These are phyloP conservation scores for Phaeosphaeriaceae sp. DNA, from an alignment of 2,329 filamentous ascomycete genomes.

Conservation along the genomic window DNA sequence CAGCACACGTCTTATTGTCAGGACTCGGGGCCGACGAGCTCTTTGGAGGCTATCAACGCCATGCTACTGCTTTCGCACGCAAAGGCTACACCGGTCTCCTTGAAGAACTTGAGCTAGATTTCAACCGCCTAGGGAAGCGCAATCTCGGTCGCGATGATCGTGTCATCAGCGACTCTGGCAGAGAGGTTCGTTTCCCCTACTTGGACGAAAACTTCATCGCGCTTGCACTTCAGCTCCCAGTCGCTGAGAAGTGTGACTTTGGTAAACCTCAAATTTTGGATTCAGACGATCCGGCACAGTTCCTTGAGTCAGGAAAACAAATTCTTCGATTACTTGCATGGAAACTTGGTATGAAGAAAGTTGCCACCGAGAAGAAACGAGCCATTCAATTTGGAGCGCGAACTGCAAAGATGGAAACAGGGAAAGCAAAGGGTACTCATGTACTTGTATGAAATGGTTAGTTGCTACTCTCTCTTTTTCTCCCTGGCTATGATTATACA, in stretches of 20 bases:
- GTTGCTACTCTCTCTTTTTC: constrained; percentile 13
- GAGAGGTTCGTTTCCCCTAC: constrained; percentile 88
- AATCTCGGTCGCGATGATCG: constrained; percentile 95
- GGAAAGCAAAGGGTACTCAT: constrained; percentile 56
- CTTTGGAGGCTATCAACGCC: constrained; percentile 90
- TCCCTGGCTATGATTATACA: constrained; percentile 39
- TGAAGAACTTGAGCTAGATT: constrained; percentile 84
- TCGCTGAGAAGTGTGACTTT: constrained; percentile 90
- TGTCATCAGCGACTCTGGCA: constrained; percentile 86
- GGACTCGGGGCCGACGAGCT: constrained; percentile 95
- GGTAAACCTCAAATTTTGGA: constrained; percentile 44
- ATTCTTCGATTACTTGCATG: constrained; percentile 78
- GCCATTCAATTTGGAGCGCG: constrained; percentile 66
- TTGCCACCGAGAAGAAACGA: constrained; percentile 89
- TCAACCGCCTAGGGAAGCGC: constrained; percentile 84
- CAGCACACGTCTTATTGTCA: constrained; percentile 84
- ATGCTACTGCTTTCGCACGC: constrained; percentile 75
- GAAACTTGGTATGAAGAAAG: constrained; percentile 71
- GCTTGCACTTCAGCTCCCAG: constrained; percentile 76
- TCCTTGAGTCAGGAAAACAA: constrained; percentile 79
- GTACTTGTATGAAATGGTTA: constrained; percentile 44
- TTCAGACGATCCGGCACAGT: constrained; percentile 30
- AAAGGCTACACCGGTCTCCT: constrained; percentile 73
- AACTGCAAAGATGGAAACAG: constrained; percentile 54
- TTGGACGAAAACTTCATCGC: constrained; percentile 86